Evolutionary conservation across 371 early-diverging fungal species (phyloP).

Genomic region (Haplosporangium sp.): DNA sequence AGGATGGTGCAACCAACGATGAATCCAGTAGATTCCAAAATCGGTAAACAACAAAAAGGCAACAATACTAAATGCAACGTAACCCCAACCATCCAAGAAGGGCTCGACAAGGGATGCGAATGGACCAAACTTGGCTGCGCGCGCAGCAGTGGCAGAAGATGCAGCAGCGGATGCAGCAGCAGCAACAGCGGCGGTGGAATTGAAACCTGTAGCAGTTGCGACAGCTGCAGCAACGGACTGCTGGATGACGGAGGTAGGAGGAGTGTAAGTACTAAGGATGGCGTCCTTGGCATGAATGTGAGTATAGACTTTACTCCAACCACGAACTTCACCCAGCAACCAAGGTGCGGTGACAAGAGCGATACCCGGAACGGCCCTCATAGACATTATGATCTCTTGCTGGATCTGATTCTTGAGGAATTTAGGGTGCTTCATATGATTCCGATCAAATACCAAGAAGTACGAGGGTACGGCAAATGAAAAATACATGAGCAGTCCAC

Average conservation of each 20-base stretch:
- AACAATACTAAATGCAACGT: slow-evolving; percentile 70
- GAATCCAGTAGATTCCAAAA: slow-evolving; percentile 94
- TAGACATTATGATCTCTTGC: slow-evolving; percentile 85
- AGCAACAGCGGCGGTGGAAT: slow-evolving; percentile 23
- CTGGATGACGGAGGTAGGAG: slow-evolving; percentile 32
- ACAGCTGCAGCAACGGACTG: slow-evolving; percentile 42
- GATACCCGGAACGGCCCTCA: slow-evolving; percentile 84
- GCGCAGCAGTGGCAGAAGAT: slow-evolving; percentile 11
- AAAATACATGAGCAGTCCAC: slow-evolving; percentile 86
- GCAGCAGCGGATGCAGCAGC: slow-evolving; percentile 24
- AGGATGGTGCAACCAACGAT: slow-evolving; percentile 91
- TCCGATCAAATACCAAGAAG: slow-evolving; percentile 87
- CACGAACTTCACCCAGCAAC: slow-evolving; percentile 89
- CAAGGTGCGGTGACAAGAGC: slow-evolving; percentile 88
- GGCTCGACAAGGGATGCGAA: slow-evolving; percentile 32
- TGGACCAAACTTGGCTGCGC: slow-evolving; percentile 30
- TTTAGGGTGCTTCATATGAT: slow-evolving; percentile 91
- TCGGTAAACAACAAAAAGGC: slow-evolving; percentile 93
- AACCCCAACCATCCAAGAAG: slow-evolving; percentile 72
- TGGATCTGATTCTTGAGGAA: slow-evolving; percentile 90
- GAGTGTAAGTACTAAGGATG: slow-evolving; percentile 11
- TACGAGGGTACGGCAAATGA: slow-evolving; percentile 80
- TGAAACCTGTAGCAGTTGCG: slow-evolving; percentile 15
- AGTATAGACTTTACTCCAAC: slow-evolving; percentile 85
- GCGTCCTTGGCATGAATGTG: slow-evolving; percentile 57